A percentile compares a stretch with the other conserved stretches of the same genome.
Conservation (phyloP, 2,329 filamentous ascomycete species). For the Fusarium sp. region DNA sequence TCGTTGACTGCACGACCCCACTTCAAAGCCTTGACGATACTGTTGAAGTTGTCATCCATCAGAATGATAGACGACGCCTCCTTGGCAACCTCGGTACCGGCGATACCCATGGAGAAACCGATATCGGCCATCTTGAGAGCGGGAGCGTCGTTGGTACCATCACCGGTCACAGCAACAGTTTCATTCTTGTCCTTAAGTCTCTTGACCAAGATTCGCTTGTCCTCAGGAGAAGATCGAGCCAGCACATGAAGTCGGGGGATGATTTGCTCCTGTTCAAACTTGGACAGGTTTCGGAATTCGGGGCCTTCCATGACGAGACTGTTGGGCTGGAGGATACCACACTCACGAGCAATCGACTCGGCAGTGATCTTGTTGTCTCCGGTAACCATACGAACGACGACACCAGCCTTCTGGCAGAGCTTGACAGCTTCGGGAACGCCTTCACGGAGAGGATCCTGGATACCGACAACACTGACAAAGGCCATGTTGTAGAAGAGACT, state of each 20-base stretch:
- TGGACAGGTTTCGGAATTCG: constrained; percentile 78
- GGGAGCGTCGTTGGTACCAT: constrained; percentile 86
- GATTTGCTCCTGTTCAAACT: constrained; percentile 72
- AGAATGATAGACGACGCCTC: constrained; percentile 87
- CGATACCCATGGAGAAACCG: constrained; percentile 88
- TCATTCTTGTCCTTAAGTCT: constrained; percentile 79
- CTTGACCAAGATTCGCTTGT: constrained; percentile 80
- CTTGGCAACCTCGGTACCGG: constrained; percentile 86
- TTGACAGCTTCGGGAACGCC: constrained; percentile 80
- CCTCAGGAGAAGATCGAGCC: constrained; percentile 80
- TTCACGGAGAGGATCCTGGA: constrained; percentile 82
- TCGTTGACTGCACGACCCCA: constrained; percentile 85
- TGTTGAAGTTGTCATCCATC: constrained; percentile 89
- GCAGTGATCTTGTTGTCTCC: constrained; percentile 86
- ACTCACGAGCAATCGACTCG: constrained; percentile 82
- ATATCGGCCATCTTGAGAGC: constrained; percentile 85
- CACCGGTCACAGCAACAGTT: constrained; percentile 85
- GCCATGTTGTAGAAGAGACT: constrained; percentile 75
- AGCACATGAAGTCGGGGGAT: constrained; percentile 78
- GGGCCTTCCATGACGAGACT: constrained; percentile 83
- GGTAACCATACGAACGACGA: constrained; percentile 87
- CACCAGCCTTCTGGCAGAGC: constrained; percentile 80
- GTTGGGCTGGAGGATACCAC: constrained; percentile 77
- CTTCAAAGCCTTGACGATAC: constrained; percentile 85
- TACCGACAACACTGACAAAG: constrained; percentile 79